Evolutionary conservation across 2,329 filamentous ascomycete species (phyloP).

Genomic region (Cercospora sp.): DNA sequence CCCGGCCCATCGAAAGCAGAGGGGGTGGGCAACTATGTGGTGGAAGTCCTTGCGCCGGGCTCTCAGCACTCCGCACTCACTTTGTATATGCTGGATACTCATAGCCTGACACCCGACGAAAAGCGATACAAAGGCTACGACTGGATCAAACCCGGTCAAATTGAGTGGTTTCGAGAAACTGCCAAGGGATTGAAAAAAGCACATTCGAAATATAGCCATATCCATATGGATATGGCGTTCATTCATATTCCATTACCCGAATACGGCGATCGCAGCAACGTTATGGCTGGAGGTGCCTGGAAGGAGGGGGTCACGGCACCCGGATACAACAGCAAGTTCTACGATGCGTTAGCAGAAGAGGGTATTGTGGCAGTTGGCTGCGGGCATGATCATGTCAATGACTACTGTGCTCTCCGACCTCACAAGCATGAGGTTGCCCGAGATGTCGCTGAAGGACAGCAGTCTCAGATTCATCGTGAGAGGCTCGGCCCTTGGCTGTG

Average conservation of each 20-base stretch:
- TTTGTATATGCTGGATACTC: conserved; percentile 91
- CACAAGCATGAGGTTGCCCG: conserved; percentile 23
- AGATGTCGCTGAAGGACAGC: conserved; percentile 13
- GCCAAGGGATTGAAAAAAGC: conserved; percentile 69
- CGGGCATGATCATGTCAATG: conserved; percentile 95
- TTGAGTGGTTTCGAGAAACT: conserved; percentile 88
- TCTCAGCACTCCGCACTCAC: conserved; percentile 88
- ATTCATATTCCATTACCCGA: conserved; percentile 96
- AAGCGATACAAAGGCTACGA: conserved; percentile 89
- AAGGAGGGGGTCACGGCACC: conserved; percentile 85
- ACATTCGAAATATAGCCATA: conserved; percentile 76
- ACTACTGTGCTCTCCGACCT: conserved; percentile 76
- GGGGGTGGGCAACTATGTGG: conserved; percentile 90
- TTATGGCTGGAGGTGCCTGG: conserved; percentile 66
- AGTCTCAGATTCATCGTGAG: conserved; percentile 15
- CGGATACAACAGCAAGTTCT: conserved; percentile 87
- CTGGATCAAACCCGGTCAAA: conserved; percentile 93
- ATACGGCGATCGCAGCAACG: conserved; percentile 65
- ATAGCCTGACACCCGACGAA: conserved; percentile 88
- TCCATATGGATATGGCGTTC: conserved; percentile 94
- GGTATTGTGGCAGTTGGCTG: conserved; percentile 85
- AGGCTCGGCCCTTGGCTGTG: conserved; percentile 80
- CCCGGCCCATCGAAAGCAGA: conserved; percentile 81
- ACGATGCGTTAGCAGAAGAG: conserved; percentile 81
- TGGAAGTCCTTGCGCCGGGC: conserved; percentile 83